Evolutionary conservation across 2,329 filamentous ascomycete species (phyloP), one percentile per base, ranked within the genome.

Genomic region (Fusarium sterilihyphosum): DNA sequence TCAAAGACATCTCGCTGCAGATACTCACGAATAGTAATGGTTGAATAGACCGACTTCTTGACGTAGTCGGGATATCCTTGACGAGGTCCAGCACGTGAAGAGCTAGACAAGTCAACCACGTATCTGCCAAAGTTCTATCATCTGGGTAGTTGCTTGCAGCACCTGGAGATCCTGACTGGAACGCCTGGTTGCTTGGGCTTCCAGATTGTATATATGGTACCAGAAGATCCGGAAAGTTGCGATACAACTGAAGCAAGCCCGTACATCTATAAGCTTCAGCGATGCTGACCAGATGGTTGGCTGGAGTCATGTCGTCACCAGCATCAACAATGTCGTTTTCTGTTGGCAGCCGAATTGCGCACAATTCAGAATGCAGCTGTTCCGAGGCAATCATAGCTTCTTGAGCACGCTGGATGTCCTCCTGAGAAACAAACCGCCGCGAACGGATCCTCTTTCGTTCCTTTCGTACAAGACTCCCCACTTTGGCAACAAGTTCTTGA

Each of bases 21-120:
- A 83, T 82, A 22, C 83, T 82, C 17, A 86, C 82, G 3, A 87
- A 80, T 8, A 87, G 74, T 24, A 87, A 78, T 5, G 84, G 85
- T 66, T 87, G 84, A 9, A 85, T 82, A 26, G 83, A 86, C 50
- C 84, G 81, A 4, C 84, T 85, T 33, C 84, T 83, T 2, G 85
- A 86, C 3, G 82, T 82, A 10, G 84, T 79, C 0, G 85, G 83
- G n/a, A 87, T 79, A 6, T 79, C 79, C 60, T 85, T 81, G 20
- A 87, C 79, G 26, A 83, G 76, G 11, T 82, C 79, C 22, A 87
- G 79, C 22, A 85, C 84, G 64, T 86, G 84, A 47, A 85, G 78
- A 18, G 86, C 85, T 20, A 87, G 81, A 17, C 82, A 81, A 40
- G 83, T 85, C 37, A 86, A 74, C 82, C 83, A 86, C 2, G 83